Base-by-base conservation (phyloP, 1,139 yeast species). In the Taiozyma onychis region DNA sequence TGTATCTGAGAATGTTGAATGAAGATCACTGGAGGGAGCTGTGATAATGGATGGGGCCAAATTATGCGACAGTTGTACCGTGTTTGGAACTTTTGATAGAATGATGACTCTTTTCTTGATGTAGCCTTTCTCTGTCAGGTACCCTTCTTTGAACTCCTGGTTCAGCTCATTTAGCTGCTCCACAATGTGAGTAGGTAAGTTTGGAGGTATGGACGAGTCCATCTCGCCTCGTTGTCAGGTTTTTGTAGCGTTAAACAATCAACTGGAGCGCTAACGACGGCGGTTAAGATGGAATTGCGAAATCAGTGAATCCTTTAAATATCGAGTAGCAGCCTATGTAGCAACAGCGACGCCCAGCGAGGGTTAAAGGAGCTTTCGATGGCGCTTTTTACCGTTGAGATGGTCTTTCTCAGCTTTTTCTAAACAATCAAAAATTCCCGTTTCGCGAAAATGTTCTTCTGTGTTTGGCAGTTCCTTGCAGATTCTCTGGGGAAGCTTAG, bases 51-150 rank as follows among this genome's bases (percentile, higher is more conserved):
- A 48, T 13, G 41, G 41, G 9, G 41, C 24, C 24, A 37, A 11
- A 18, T 21, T 37, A 10, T 37, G 41, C 39, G 14, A 22, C 47
- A 48, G 47, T 45, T 44, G 39, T 49, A 24, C 16, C 13, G 47
- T n/a, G 10, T 39, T 35, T 18, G 51, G 55, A 46, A 57, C 57
- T 16, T 61, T 59, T 3, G 70, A 65, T 28, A 79, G 60, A n/a
- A 80, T 58, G 52, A 68, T 72, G 42, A 74, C 75, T 48, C 87
- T 68, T 53, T 80, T 81, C 57, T 78, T 82, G 43, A 72, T 69
- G 60, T 81, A 84, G 2, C 91, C 90, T 62, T 83, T 85, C 48
- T 76, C 81, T 0, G 90, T 84, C 51, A 85, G 69, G 52, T 81
- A 83, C 2, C 88, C 90, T 44, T 84, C 88, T 57, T 77, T 67